A percentile compares a stretch with the other conserved stretches of the same genome.
Conservation (phyloP, 2,329 filamentous ascomycete genomes). For the Ophiostoma sp. region DNA sequence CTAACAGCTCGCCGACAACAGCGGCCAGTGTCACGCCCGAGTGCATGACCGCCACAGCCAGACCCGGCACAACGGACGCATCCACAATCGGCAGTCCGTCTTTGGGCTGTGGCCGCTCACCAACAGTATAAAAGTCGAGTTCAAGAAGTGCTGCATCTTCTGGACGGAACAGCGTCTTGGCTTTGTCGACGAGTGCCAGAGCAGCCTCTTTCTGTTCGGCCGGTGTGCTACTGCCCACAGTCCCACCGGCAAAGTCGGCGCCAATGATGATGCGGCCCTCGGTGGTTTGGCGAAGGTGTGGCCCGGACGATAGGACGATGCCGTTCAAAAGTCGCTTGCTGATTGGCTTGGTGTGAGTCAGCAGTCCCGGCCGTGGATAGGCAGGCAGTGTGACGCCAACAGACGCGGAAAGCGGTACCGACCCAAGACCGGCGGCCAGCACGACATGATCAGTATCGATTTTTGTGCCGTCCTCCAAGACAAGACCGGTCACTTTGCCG, state of each 20-base stretch:
- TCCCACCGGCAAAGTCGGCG: constrained; percentile 32
- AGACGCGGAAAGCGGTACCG: constrained; percentile 33
- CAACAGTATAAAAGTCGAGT: constrained; percentile 36
- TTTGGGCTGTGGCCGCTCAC: constrained; percentile 33
- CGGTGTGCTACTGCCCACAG: constrained; percentile 23
- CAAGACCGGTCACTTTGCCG: constrained; percentile 28
- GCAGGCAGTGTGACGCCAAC: constrained; percentile 35
- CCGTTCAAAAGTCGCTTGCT: constrained; percentile 30
- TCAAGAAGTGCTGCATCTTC: constrained; percentile 28
- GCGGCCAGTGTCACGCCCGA: constrained; percentile 37
- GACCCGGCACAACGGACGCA: constrained; percentile 33
- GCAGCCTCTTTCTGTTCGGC: constrained; percentile 26
- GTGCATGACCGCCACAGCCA: constrained; percentile 39
- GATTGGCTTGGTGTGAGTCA: constrained; percentile 36
- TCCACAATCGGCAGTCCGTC: constrained; percentile 37
- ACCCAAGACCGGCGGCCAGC: constrained; percentile 36
- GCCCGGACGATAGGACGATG: constrained; percentile 32
- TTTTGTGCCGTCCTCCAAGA: constrained; percentile 24
- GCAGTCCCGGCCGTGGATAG: constrained; percentile 32
- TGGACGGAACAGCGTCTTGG: constrained; percentile 29
- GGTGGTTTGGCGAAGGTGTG: constrained; percentile 37
- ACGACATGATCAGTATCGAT: constrained; percentile 35
- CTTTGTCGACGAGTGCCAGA: constrained; percentile 31
- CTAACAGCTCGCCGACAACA: constrained; percentile 32
- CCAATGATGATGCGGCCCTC: constrained; percentile 35